These are phyloP conservation scores for Hypoxylon trugodes DNA, from an alignment of 495 filamentous ascomycete species.

Conservation along the genomic window DNA sequence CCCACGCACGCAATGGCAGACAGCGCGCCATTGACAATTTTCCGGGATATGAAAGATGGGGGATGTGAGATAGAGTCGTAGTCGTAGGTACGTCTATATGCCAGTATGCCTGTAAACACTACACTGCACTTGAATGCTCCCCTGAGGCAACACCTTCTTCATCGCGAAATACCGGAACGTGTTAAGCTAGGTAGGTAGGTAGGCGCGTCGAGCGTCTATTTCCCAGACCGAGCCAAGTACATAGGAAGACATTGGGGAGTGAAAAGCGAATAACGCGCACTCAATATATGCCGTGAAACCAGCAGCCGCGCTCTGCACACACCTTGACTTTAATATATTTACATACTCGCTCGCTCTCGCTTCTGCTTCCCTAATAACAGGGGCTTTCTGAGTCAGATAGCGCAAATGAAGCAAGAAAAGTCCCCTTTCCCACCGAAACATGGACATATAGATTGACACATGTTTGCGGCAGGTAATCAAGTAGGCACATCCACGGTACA, in stretches of 20 bases:
- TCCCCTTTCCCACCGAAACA: slow-evolving; percentile 10
- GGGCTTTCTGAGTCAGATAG: slow-evolving; percentile 18
- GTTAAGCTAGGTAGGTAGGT: too few species aligned
- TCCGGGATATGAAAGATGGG: neutral
- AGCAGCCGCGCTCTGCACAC: neutral
- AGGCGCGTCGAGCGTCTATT: neutral
- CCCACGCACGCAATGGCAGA: slow-evolving; percentile 12
- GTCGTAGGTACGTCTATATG: too few species aligned
- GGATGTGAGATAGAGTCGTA: neutral
- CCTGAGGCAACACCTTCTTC: too few species aligned
- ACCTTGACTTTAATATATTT: too few species aligned
- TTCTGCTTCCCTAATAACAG: slow-evolving; percentile 6
- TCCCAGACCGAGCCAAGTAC: too few species aligned
- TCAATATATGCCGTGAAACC: slow-evolving; percentile 30
- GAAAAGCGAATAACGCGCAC: neutral
- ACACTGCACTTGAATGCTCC: too few species aligned
- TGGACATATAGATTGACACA: neutral
- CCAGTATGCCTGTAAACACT: too few species aligned
- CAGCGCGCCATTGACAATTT: neutral
- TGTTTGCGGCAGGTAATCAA: neutral
- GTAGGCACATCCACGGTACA: neutral
- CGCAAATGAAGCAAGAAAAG: too few species aligned
- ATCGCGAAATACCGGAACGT: too few species aligned
- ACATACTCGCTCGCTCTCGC: neutral
- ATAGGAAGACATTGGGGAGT: too few species aligned